Conservation (phyloP, 2,329 filamentous ascomycete species). For the Penicillium sp. region DNA sequence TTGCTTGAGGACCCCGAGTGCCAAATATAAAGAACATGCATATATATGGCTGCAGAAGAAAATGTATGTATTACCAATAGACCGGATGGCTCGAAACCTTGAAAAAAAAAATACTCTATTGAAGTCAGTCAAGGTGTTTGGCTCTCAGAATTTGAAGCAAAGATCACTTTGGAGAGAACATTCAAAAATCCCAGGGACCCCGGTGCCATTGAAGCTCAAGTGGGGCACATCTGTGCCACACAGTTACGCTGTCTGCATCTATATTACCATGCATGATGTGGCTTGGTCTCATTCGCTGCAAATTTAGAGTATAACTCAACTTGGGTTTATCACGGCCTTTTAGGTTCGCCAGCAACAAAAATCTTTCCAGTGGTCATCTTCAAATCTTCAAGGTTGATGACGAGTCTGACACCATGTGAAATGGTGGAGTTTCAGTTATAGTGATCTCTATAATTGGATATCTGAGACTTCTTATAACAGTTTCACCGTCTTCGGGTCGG, state of each 20-base stretch:
- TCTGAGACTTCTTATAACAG: not conserved
- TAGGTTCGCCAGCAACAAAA: too few species aligned
- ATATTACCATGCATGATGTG: not conserved
- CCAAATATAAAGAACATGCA: not conserved
- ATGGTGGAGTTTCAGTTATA: not conserved
- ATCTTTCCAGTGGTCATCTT: too few species aligned
- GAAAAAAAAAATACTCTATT: too few species aligned
- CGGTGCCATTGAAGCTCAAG: not conserved
- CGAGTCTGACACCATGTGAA: too few species aligned
- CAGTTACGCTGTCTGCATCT: not conserved
- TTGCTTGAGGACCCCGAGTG: slow-evolving; percentile 4
- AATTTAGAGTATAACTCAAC: not conserved
- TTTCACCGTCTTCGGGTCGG: too few species aligned
- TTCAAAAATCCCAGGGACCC: too few species aligned
- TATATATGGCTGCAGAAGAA: not conserved
- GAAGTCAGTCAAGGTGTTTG: not conserved
- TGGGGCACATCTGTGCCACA: not conserved
- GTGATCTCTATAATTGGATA: not conserved
- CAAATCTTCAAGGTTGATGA: too few species aligned
- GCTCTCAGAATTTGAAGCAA: too few species aligned
- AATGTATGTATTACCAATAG: not conserved
- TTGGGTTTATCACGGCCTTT: too few species aligned
- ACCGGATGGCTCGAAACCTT: not conserved
- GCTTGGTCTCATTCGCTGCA: not conserved
- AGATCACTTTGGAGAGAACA: too few species aligned